These are phyloP conservation scores for Fomitiporia mediterranea DNA, from an alignment of 1,284 basidiomycete genomes.

Conservation along the genomic window DNA sequence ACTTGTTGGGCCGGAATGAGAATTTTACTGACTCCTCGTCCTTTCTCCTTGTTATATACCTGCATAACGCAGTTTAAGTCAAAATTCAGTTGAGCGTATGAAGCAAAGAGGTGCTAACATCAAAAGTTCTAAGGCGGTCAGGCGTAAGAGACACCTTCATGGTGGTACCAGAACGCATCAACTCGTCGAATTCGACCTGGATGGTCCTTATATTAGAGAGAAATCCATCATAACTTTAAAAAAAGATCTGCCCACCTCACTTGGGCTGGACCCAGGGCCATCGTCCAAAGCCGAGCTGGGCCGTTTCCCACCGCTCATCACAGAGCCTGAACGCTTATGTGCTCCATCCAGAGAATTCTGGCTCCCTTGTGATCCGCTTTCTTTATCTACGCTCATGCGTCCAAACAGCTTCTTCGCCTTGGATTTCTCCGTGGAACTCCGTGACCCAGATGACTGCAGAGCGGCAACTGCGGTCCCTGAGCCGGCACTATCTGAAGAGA, in stretches of 20 bases:
- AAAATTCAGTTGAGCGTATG: too few relatives aligned
- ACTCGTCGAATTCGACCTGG: conserved; percentile 81
- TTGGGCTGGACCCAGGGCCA: conserved; percentile 21
- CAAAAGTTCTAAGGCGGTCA: conserved; percentile 84
- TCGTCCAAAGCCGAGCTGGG: conserved; percentile 18
- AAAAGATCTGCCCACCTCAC: conserved; percentile 21
- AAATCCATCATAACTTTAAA: conserved; percentile 31
- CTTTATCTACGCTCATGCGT: conserved; percentile 24
- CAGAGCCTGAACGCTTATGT: conserved; percentile 51
- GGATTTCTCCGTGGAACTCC: conserved; percentile 22
- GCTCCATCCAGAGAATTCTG: conserved; percentile 49
- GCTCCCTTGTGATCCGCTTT: conserved; percentile 34
- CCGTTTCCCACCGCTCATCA: conserved; percentile 34
- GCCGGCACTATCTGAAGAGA: conserved; percentile 17
- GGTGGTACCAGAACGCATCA: conserved; percentile 82
- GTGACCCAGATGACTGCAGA: conserved; percentile 30
- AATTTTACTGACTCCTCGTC: conserved; percentile 32
- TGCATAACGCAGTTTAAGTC: conserved; percentile 25
- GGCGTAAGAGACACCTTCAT: conserved; percentile 96
- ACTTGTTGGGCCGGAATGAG: conserved; percentile 23
- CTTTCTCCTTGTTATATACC: conserved; percentile 67
- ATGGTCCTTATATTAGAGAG: conserved; percentile 25
- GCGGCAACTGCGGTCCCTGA: conserved; percentile 9
- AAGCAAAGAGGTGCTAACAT: conserved; percentile 51
- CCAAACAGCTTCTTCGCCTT: conserved; percentile 19